Percentiles rank a stretch among this genome's conserved stretches.
Evolutionary conservation across 140 eudicot species (phyloP).

Genomic region (Cichorium intybus): DNA sequence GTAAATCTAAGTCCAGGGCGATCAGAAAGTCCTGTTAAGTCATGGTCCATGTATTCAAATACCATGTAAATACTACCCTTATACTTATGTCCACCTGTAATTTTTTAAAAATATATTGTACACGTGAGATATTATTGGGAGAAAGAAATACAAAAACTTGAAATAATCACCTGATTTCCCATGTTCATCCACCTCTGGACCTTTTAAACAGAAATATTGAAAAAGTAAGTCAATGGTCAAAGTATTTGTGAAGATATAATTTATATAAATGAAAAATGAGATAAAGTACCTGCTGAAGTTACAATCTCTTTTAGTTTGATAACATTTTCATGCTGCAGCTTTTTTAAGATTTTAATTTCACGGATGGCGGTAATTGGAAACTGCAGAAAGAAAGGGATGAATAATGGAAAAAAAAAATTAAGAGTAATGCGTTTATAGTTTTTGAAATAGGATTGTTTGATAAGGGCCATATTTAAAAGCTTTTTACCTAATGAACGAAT

Average conservation of each 20-base stretch:
- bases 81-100: conserved; percentile 51
- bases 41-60: conserved; percentile 78
- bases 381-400: conserved; percentile 30
- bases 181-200: conserved; percentile 66
- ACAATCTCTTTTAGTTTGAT: conserved; percentile 69
- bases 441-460: neutral
- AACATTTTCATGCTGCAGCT: conserved; percentile 77
- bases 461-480: neutral
- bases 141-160: neutral
- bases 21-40: conserved; percentile 65
- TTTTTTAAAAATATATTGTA: conserved; percentile 17
- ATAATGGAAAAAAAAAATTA: neutral
- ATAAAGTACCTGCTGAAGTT: conserved; percentile 51
- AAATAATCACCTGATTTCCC: conserved; percentile 50
- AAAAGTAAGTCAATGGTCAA: conserved; percentile 4
- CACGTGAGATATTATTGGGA: neutral
- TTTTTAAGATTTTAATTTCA: conserved; percentile 67
- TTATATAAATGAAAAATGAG: conserved; percentile 7
- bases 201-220: conserved; percentile 29
- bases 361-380: conserved; percentile 73
- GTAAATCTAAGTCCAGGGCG: conserved; percentile 68
- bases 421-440: neutral
- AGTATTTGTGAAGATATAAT: conserved; percentile 3
- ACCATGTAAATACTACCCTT: conserved; percentile 77
- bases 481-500: neutral